Evolutionary conservation across 2,329 filamentous ascomycete species (phyloP).

Genomic region (Colletotrichum chlorophyti): DNA sequence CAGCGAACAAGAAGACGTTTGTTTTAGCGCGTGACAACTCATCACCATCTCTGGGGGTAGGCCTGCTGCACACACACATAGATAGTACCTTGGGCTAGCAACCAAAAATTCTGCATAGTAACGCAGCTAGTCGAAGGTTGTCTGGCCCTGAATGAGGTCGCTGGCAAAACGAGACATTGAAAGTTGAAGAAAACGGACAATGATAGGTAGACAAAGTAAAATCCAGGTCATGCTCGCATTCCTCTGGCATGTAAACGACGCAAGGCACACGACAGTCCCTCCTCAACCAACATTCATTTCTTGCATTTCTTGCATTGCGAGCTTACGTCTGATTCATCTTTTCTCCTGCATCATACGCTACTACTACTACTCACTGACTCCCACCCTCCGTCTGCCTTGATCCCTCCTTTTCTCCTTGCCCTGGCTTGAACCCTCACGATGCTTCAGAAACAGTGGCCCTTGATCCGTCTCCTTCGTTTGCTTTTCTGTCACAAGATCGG

Average conservation of each 20-base stretch:
- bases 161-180: background rate
- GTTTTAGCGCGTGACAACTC: constrained; percentile 7
- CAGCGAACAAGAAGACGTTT: background rate
- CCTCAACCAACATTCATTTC: constrained; percentile 1
- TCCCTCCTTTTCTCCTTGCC: constrained; percentile 4
- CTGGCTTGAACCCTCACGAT: constrained; percentile 33
- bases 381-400: no score
- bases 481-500: constrained; percentile 28
- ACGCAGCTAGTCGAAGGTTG: constrained; percentile 17
- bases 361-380: background rate
- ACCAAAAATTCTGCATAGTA: constrained; percentile 22
- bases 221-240: constrained; percentile 19
- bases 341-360: constrained; percentile 9
- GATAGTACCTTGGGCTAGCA: background rate
- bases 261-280: constrained; percentile 16
- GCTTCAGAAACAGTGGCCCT: constrained; percentile 27
- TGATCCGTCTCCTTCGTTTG: constrained; percentile 21
- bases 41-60: constrained; percentile 2
- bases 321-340: no score
- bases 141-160: constrained; percentile 6
- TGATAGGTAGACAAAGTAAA: constrained; percentile 1
- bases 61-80: constrained; percentile 1
- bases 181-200: background rate
- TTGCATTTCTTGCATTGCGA: constrained; percentile 20
- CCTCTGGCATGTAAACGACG: constrained; percentile 26